These are phyloP conservation scores for Coemansia sp. DNA, from an alignment of 192 early-diverging fungal genomes.

Conservation along the genomic window DNA sequence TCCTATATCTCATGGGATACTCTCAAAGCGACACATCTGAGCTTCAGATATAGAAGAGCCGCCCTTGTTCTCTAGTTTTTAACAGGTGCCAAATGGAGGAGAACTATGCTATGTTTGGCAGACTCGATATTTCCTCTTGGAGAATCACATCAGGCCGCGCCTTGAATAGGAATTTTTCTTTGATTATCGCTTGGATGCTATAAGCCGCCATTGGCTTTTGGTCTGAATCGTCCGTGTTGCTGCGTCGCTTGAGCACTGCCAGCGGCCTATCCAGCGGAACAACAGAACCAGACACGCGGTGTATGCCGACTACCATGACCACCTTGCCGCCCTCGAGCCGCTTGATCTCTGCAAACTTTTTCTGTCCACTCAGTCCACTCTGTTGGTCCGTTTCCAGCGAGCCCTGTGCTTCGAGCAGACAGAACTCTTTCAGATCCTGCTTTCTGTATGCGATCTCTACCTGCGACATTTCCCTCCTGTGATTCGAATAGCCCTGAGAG, in stretches of 20 bases:
- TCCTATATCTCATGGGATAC: slow-evolving; percentile 88
- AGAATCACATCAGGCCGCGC: slow-evolving; percentile 41
- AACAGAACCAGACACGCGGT: slow-evolving; percentile 33
- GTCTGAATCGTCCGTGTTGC: neutral
- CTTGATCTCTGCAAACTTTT: slow-evolving; percentile 40
- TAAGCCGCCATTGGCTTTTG: slow-evolving; percentile 17
- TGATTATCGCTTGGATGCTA: slow-evolving; percentile 35
- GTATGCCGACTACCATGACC: slow-evolving; percentile 42
- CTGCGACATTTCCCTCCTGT: slow-evolving; percentile 39
- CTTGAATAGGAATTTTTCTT: slow-evolving; percentile 53
- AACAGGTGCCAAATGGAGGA: too few relatives aligned
- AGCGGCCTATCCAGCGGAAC: slow-evolving; percentile 40
- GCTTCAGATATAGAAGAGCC: slow-evolving; percentile 41
- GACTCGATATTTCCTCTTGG: slow-evolving; percentile 10
- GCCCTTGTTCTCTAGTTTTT: too few relatives aligned
- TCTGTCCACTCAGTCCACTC: slow-evolving; percentile 41
- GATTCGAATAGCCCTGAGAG: neutral
- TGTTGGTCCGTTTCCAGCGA: slow-evolving; percentile 43
- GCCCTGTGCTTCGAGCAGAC: slow-evolving; percentile 47
- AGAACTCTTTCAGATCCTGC: slow-evolving; percentile 33
- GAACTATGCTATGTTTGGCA: neutral
- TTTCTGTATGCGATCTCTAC: slow-evolving; percentile 36
- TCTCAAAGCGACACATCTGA: slow-evolving; percentile 72
- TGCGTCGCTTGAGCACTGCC: slow-evolving; percentile 33
- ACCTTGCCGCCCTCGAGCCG: slow-evolving; percentile 27